A percentile compares a stretch with the other conserved stretches of the same genome.
phyloP scores from a whole-genome alignment of 768 basidiomycete species.

The Calocybe cyanea region DNA sequence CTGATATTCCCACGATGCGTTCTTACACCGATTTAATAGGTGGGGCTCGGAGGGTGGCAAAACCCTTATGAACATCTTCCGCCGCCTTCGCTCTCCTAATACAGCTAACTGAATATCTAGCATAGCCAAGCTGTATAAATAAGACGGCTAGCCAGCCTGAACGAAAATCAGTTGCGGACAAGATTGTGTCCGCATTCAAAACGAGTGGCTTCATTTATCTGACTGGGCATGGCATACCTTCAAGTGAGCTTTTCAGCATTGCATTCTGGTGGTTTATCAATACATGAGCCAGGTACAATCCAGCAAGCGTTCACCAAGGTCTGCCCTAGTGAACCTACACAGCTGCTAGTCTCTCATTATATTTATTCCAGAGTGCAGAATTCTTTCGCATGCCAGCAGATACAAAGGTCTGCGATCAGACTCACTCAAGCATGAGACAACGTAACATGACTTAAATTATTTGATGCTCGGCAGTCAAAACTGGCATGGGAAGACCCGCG shows the following conservation, averaged over 20 bases:
- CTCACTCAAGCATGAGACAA: neutral
- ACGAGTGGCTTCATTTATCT: constrained; percentile 81
- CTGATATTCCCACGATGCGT: neutral
- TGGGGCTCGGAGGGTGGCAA: constrained; percentile 73
- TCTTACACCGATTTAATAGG: constrained; percentile 28
- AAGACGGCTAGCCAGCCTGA: constrained; percentile 45
- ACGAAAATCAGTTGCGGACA: constrained; percentile 58
- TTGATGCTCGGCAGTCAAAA: constrained; percentile 51
- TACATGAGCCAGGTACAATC: constrained; percentile 37
- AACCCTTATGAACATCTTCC: constrained; percentile 62
- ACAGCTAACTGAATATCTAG: constrained; percentile 39
- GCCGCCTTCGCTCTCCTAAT: constrained; percentile 59
- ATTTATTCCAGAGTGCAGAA: constrained; percentile 62
- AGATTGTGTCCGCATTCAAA: constrained; percentile 76
- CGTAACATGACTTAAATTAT: neutral
- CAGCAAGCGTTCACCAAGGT: constrained; percentile 66
- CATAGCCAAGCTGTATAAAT: constrained; percentile 68
- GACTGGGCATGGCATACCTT: constrained; percentile 64
- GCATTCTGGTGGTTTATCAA: neutral
- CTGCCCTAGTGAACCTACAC: neutral
- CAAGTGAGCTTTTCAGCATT: constrained; percentile 24
- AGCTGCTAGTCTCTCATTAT: neutral
- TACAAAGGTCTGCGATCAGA: constrained; percentile 44
- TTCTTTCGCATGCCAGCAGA: constrained; percentile 69
- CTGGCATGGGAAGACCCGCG: constrained; percentile 85